A percentile compares a stretch with the other conserved stretches of the same genome.
Conservation (phyloP, 1,139 yeast genomes). For the Scheffersomyces titani region DNA sequence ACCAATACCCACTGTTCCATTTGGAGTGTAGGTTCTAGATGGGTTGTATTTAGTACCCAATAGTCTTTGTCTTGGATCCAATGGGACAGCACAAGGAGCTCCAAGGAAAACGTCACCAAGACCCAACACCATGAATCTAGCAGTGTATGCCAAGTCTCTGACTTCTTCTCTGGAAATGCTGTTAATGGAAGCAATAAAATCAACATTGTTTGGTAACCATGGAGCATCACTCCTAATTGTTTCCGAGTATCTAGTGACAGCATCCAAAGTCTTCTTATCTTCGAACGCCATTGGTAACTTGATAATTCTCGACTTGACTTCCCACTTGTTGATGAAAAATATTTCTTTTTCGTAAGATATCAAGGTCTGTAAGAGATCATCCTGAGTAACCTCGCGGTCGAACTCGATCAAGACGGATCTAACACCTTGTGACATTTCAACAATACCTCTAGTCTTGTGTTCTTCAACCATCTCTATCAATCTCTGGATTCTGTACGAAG, state of each 20-base stretch:
- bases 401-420: constrained; percentile 89
- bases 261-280: constrained; percentile 82
- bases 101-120: constrained; percentile 97
- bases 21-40: constrained; percentile 92
- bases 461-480: constrained; percentile 71
- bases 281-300: constrained; percentile 96
- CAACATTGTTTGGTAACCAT: constrained; percentile 97
- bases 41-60: constrained; percentile 95
- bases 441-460: constrained; percentile 71
- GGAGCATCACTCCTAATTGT: constrained; percentile 93
- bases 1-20: constrained; percentile 97
- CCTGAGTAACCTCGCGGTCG: constrained; percentile 65
- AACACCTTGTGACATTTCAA: constrained; percentile 97
- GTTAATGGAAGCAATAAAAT: constrained; percentile 86
- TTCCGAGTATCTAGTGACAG: constrained; percentile 88
- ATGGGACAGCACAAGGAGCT: constrained; percentile 97
- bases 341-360: constrained; percentile 76
- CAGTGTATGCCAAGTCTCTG: constrained; percentile 80
- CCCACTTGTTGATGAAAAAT: constrained; percentile 76
- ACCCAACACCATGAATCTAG: constrained; percentile 89
- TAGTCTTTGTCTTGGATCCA: constrained; percentile 93
- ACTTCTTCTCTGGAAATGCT: constrained; percentile 77
- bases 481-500: constrained; percentile 81
- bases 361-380: constrained; percentile 60
- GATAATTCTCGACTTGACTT: constrained; percentile 77